Percentiles rank a stretch among this genome's conserved stretches.
Conservation (phyloP, 331 rosid genomes). For the Quercus phellos region DNA sequence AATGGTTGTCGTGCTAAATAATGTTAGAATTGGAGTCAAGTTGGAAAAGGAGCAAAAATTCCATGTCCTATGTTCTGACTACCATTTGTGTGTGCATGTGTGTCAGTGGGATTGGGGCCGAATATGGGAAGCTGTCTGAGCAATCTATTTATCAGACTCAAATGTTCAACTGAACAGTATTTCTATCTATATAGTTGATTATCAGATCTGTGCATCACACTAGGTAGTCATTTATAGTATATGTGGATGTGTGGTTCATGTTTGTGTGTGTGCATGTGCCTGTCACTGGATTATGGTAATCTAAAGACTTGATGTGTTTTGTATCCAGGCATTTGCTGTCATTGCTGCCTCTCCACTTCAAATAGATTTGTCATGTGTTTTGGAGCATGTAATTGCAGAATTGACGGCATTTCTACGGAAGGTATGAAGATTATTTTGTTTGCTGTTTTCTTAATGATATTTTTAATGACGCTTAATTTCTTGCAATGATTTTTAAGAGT, state of each 20-base stretch:
- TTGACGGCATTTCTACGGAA: slow-evolving; percentile 92
- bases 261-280: neutral
- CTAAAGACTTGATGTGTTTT: slow-evolving; percentile 22
- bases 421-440: slow-evolving; percentile 35
- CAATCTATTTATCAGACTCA: neutral
- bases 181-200: neutral
- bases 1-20: neutral
- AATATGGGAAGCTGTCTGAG: neutral
- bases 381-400: slow-evolving; percentile 87
- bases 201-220: neutral
- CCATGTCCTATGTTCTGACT: neutral
- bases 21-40: neutral
- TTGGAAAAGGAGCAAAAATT: neutral
- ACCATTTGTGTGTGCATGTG: neutral
- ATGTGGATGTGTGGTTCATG: neutral
- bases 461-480: neutral
- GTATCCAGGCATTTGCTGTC: slow-evolving; percentile 86
- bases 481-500: neutral
- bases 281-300: neutral
- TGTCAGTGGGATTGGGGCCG: neutral
- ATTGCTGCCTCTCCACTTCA: slow-evolving; percentile 88
- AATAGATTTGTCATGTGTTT: slow-evolving; percentile 86
- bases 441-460: neutral
- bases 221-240: neutral
- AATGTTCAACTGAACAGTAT: neutral